Base-by-base conservation (phyloP, 192 early-diverging fungal species). In the Phlyctochytrium bullatum region DNA sequence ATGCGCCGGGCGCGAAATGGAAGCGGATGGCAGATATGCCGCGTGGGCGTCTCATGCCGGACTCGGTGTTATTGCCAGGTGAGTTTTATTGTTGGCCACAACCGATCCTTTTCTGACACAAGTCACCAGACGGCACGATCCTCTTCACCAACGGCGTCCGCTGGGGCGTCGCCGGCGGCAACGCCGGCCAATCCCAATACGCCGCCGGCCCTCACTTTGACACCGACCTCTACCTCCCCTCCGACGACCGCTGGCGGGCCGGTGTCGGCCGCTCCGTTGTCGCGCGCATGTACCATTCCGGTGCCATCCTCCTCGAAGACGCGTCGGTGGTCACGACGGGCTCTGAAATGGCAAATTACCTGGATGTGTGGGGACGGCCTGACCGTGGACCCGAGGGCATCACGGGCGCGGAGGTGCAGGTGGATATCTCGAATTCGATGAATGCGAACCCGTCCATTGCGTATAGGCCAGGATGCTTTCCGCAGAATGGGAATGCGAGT, bases 251-350 rank as follows among this genome's bases (percentile, higher is more conserved):
- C 3, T 59, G 64, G 32, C 24, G n/a, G 12, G 27, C 73, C 3
- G 59, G 68, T 25, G 61, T 69, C 2, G 57, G 36, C 12, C 50
- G 29, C 16, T 62, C 56, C 33, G 34, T 60, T n/a, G 52, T 73
- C 16, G 36, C 67, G 54, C 65, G 74, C 0, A n/a, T 64, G 12
- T 64, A 76, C 52, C 72, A 77, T 53, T 66, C 64, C 51, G 71
- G 78, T n/a, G 75, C 75, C 10, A n/a, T 82, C 23, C 66, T 82
- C 12, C 31, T 75, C 3, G 24, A 59, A n/a, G 65, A 74, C 58
- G 80, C 66, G 17, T 59, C 24, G 36, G 75, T 80, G n/a, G 50
- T 82, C 47, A 73, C 77, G 14, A 78, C 68, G 1, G 80, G 80
- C 24, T 52, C 24, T 29, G 80, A 82, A 35, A 77, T 75, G 71